A percentile compares a stretch with the other conserved stretches of the same genome.
Conservation (phyloP, 73 alveolate species). For the Paramecium pentaurelia region DNA sequence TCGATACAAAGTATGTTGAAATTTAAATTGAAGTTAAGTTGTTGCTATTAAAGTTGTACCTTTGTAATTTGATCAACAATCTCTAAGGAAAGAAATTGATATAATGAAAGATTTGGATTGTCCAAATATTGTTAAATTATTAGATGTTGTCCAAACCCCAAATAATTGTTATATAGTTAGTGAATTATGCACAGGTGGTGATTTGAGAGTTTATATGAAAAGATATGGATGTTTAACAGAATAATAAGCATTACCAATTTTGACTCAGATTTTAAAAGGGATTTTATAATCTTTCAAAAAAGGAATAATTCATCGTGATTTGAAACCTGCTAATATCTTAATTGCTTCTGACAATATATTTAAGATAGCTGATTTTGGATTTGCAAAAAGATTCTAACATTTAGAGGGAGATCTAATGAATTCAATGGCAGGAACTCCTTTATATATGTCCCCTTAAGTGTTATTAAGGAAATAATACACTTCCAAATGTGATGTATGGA, state of each 20-base stretch:
- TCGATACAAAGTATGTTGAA: background rate
- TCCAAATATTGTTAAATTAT: constrained; percentile 54
- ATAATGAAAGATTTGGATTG: constrained; percentile 61
- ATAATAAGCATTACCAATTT: constrained; percentile 35
- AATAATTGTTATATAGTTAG: constrained; percentile 57
- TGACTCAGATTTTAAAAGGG: constrained; percentile 47
- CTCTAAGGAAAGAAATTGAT: constrained; percentile 52
- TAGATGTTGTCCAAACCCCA: constrained; percentile 59
- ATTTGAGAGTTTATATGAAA: constrained; percentile 53
- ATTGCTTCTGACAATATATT: constrained; percentile 53
- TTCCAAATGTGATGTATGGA: constrained; percentile 62
- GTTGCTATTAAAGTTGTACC: constrained; percentile 41
- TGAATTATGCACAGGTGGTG: constrained; percentile 65
- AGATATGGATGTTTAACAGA: background rate
- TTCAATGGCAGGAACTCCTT: constrained; percentile 63
- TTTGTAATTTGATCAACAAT: background rate
- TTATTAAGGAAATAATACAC: constrained; percentile 44
- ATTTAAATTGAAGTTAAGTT: background rate
- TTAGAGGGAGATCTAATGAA: constrained; percentile 55
- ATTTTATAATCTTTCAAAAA: constrained; percentile 35
- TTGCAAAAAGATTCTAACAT: constrained; percentile 51
- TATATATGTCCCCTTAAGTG: constrained; percentile 62
- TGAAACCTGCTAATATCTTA: constrained; percentile 70
- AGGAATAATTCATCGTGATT: constrained; percentile 64
- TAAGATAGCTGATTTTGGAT: constrained; percentile 63